Conservation (phyloP, 2,329 filamentous ascomycete genomes). For the Curvularia spicifera region DNA sequence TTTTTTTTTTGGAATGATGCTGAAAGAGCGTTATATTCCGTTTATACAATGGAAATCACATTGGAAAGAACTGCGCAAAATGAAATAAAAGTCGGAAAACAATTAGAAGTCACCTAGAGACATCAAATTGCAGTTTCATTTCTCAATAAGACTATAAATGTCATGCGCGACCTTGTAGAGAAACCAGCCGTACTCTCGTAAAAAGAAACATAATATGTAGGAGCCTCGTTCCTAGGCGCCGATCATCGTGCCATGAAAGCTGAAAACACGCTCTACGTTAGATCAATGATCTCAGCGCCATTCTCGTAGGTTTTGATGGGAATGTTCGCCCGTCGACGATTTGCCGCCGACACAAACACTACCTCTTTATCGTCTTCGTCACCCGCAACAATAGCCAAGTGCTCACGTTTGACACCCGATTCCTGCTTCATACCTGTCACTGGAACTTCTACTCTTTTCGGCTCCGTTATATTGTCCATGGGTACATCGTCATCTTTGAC, state of each 20-base stretch:
- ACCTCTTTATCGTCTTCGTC: too few species aligned
- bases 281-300: constrained; percentile 27
- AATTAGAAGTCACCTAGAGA: too few species aligned
- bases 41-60: too few species aligned
- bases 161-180: too few species aligned
- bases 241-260: background rate
- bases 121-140: too few species aligned
- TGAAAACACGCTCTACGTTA: constrained; percentile 19
- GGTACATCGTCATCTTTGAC: constrained; percentile 22
- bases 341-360: constrained; percentile 18
- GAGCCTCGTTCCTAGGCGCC: background rate
- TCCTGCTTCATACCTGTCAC: constrained; percentile 15
- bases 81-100: too few species aligned
- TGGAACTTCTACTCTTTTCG: constrained; percentile 4
- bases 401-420: constrained; percentile 16
- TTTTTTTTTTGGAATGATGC: too few species aligned
- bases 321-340: constrained; percentile 9
- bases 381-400: background rate
- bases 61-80: too few species aligned
- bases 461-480: constrained; percentile 14
- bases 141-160: too few species aligned
- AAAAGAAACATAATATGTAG: too few species aligned
- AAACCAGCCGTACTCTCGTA: too few species aligned
- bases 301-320: constrained; percentile 14
- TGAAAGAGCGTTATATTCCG: too few species aligned